Conservation (phyloP, 352 stramenopile species). For the Poterioochromonas sp. region DNA sequence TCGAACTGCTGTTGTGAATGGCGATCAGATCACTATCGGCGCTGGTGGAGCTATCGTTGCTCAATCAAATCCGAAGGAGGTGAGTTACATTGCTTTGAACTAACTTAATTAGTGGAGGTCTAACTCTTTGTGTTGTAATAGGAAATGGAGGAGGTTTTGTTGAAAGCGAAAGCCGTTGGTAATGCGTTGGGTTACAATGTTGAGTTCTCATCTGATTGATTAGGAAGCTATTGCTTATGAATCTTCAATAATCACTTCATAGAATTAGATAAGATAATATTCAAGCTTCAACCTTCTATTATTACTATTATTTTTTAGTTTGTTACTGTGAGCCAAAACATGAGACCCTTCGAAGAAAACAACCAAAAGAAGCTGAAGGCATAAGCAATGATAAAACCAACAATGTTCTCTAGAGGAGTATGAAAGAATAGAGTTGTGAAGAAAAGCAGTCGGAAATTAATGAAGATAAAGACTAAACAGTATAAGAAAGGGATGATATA, state of each 20-base stretch:
- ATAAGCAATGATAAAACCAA: no score
- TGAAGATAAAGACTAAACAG: not conserved
- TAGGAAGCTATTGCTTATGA: no score
- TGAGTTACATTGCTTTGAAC: not conserved
- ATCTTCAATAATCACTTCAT: no score
- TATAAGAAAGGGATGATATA: not conserved
- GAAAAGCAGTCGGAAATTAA: not conserved
- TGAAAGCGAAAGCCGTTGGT: conserved; percentile 59
- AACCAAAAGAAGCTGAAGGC: no score
- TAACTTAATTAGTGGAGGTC: not conserved
- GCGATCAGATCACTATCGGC: conserved; percentile 75
- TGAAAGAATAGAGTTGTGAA: conserved; percentile 1
- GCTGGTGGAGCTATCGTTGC: conserved; percentile 87
- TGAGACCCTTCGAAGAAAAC: no score
- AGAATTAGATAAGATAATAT: no score
- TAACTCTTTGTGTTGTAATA: not conserved
- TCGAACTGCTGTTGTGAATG: conserved; percentile 86
- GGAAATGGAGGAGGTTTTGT: conserved; percentile 79
- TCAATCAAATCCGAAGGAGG: conserved; percentile 80
- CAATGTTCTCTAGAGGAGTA: not conserved
- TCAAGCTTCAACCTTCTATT: no score
- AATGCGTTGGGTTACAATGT: conserved; percentile 35
- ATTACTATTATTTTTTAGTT: no score
- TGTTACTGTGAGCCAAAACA: no score
- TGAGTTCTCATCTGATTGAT: no score